Percentiles rank a stretch among this genome's conserved stretches.
Conservation (phyloP, 2,329 filamentous ascomycete genomes). For the Pseudopithomyces maydicus region DNA sequence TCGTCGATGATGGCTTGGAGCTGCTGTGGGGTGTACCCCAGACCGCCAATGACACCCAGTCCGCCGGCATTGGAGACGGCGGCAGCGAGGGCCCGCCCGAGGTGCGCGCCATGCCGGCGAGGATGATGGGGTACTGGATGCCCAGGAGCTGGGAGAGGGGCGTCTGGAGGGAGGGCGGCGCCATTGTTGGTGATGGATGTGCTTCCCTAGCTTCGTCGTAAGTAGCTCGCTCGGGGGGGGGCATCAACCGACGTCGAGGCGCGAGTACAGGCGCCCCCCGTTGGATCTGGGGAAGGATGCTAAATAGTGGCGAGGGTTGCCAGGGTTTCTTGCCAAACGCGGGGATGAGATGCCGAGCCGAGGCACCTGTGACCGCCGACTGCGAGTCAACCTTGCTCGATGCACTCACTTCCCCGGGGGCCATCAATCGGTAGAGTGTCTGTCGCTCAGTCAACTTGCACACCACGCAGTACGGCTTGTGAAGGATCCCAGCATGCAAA, state of each 20-base stretch:
- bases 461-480: neutral
- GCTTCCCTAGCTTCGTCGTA: neutral
- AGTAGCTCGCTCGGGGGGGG: neutral
- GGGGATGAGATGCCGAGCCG: constrained; percentile 24
- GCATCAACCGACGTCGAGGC: constrained; percentile 1
- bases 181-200: constrained; percentile 29
- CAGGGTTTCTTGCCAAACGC: constrained; percentile 20
- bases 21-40: constrained; percentile 64
- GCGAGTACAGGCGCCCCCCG: constrained; percentile 15
- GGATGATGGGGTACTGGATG: constrained; percentile 86
- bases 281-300: constrained; percentile 27
- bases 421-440: too few relatives aligned
- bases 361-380: constrained; percentile 14
- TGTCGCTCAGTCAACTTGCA: neutral
- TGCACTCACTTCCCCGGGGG: neutral
- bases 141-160: constrained; percentile 65
- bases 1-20: constrained; percentile 82
- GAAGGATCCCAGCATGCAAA: neutral
- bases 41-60: constrained; percentile 63
- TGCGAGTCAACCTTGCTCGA: neutral
- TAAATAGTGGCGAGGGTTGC: constrained; percentile 28
- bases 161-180: constrained; percentile 41
- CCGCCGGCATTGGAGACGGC: constrained; percentile 78
- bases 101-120: constrained; percentile 91
- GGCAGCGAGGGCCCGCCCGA: constrained; percentile 46